Evolutionary conservation across 2,329 filamentous ascomycete species (phyloP), one percentile per base, ranked within the genome.

Genomic region (Sarocladiaceae sp.): DNA sequence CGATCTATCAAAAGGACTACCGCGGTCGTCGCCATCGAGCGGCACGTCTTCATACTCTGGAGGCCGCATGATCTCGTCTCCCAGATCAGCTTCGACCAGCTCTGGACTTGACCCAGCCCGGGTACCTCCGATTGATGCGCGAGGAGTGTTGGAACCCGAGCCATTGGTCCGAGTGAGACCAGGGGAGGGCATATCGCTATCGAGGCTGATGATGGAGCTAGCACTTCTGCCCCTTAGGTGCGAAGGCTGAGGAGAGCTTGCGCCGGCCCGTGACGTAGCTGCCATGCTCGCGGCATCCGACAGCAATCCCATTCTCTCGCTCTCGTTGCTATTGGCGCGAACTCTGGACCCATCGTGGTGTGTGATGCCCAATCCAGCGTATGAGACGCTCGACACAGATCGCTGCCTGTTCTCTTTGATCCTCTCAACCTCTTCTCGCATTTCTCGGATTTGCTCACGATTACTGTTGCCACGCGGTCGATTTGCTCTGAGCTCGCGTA

Each of bases 281-380:
- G 23, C 64, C 34, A 87, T 83, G 53, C 76, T 82, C 2, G 83
- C 85, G 1, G 83, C 80, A 51, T 83, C 82, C 26, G 83, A 85
- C 11, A 91, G 70, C 7, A 91, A 65, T 1, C 85, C 85, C 33
- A 82, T 68, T 23, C 80, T 70, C 57, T 91, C 85, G 54, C 82
- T 87, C 52, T 89, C 85, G 15, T 71, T 73, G 50, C 83, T 89
- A 55, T 82, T 84, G 27, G 83, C 83, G 23, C 87, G 75, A 21
- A 93, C 64, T 35, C 87, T 72, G 1, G 84, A 87, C 41, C 87
- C 87, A 54, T 93, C 87, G 54, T 86, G 85, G 34, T 83, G 73
- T 1, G 84, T 85, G 12, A 90, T 76, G 26, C 87, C 87, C 4
- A 93, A 62, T 33, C 87, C 83, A 9, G 76, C 83, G 54, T 93